Percentiles rank a stretch among this genome's conserved stretches.
Conservation (phyloP, 768 basidiomycete species). For the Tylopilus rubrobrunneus region DNA sequence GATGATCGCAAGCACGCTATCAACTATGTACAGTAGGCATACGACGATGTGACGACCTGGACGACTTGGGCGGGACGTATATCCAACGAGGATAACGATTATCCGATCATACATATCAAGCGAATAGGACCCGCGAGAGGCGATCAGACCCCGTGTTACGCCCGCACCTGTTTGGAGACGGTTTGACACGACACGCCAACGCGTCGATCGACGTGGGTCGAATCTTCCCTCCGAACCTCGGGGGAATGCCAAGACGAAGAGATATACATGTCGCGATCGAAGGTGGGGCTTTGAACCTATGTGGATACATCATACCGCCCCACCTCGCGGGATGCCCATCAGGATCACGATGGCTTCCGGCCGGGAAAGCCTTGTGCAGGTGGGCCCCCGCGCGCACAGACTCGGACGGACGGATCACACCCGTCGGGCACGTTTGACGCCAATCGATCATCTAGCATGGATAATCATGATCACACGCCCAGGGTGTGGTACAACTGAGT, state of each 20-base stretch:
- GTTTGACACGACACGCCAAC: not conserved
- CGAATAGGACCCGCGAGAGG: not conserved
- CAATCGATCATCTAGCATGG: too few species aligned
- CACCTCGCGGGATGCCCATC: too few species aligned
- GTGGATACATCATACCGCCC: too few species aligned
- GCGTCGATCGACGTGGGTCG: not conserved
- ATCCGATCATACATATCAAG: not conserved
- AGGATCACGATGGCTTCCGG: too few species aligned
- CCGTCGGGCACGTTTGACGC: too few species aligned
- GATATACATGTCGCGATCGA: not conserved
- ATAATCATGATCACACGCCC: too few species aligned
- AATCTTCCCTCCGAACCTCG: not conserved
- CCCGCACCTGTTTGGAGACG: not conserved
- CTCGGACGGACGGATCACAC: too few species aligned
- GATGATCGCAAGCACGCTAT: not conserved
- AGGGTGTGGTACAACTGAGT: too few species aligned
- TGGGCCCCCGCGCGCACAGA: too few species aligned
- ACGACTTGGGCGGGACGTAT: not conserved
- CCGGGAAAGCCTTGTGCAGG: too few species aligned
- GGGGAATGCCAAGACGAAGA: too few species aligned
- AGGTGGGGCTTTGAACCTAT: not conserved
- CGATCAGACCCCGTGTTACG: not conserved
- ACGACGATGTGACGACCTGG: not conserved
- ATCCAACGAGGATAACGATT: not conserved
- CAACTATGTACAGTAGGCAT: not conserved